A percentile compares a stretch with the other conserved stretches of the same genome.
Evolutionary conservation across 345 rosid genomes (phyloP).

Genomic region (Syzygium aromaticum): DNA sequence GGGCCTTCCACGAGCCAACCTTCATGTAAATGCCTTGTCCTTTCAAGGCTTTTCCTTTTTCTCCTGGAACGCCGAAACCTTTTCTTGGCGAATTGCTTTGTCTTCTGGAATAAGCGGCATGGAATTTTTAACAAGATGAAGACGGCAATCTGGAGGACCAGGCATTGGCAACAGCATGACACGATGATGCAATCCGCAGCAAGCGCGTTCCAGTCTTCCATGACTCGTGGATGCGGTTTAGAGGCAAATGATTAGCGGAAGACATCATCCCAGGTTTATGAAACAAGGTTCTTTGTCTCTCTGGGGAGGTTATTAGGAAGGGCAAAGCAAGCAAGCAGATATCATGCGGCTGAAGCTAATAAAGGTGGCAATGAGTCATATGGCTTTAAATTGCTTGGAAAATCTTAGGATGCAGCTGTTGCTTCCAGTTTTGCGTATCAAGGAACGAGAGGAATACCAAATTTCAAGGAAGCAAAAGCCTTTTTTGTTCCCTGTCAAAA

Average conservation of each 20-base stretch:
- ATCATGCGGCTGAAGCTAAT: slow-evolving; percentile 17
- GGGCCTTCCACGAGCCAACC: neutral
- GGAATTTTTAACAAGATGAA: slow-evolving; percentile 59
- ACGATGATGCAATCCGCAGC: slow-evolving; percentile 72
- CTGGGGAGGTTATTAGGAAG: neutral
- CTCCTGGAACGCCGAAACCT: slow-evolving; percentile 8
- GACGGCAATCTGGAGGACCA: slow-evolving; percentile 49
- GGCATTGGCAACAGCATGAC: slow-evolving; percentile 79
- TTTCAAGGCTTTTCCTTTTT: neutral
- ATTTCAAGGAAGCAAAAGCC: neutral
- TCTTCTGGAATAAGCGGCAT: slow-evolving; percentile 35
- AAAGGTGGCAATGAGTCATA: slow-evolving; percentile 7
- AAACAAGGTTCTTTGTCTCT: neutral
- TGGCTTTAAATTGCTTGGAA: slow-evolving; percentile 3
- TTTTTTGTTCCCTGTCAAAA: neutral
- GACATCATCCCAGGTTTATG: neutral
- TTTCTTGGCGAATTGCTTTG: slow-evolving; percentile 40
- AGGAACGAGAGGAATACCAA: neutral
- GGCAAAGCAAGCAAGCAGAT: neutral
- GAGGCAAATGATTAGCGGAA: slow-evolving; percentile 1
- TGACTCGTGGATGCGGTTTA: slow-evolving; percentile 1
- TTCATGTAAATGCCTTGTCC: neutral
- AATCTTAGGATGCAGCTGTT: slow-evolving; percentile 4
- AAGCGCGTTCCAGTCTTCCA: slow-evolving; percentile 61
- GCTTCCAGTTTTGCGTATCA: slow-evolving; percentile 12